A percentile compares a stretch with the other conserved stretches of the same genome.
phyloP scores from a whole-genome alignment of 1,284 basidiomycete genomes.

The Cutaneotrichosporon spelunceum region DNA sequence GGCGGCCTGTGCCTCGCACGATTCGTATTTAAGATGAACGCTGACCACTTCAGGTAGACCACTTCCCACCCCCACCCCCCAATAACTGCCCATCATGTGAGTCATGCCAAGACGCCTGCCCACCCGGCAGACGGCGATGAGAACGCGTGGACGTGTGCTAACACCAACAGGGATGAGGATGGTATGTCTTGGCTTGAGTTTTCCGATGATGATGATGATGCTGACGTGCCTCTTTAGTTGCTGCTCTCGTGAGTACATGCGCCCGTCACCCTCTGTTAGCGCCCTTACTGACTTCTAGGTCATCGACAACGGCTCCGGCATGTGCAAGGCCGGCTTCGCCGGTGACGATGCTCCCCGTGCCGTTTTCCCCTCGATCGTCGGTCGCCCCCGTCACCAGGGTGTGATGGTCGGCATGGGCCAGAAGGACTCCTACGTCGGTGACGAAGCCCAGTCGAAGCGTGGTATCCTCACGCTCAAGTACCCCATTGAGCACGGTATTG shows the following conservation, averaged over 20 bases:
- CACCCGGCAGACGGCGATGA: background rate
- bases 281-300: constrained; percentile 52
- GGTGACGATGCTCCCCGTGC: constrained; percentile 75
- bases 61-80: constrained; percentile 1
- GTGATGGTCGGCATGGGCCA: constrained; percentile 87
- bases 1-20: constrained; percentile 6
- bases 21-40: background rate
- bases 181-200: constrained; percentile 26
- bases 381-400: constrained; percentile 86
- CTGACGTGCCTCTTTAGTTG: constrained; percentile 31
- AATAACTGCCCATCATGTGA: constrained; percentile 11
- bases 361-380: constrained; percentile 81
- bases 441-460: constrained; percentile 93
- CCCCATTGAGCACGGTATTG: constrained; percentile 69
- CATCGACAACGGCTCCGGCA: constrained; percentile 82
- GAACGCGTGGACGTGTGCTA: constrained; percentile 6
- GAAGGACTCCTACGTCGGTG: constrained; percentile 85
- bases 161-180: constrained; percentile 46
- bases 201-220: background rate
- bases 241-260: constrained; percentile 38
- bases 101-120: background rate
- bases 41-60: constrained; percentile 15
- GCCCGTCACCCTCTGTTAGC: background rate
- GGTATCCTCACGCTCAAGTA: constrained; percentile 90
- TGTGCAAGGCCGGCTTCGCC: constrained; percentile 87